A percentile compares a stretch with the other conserved stretches of the same genome.
Evolutionary conservation across 192 early-diverging fungal genomes (phyloP).

Genomic region (Dissophora globulifera): DNA sequence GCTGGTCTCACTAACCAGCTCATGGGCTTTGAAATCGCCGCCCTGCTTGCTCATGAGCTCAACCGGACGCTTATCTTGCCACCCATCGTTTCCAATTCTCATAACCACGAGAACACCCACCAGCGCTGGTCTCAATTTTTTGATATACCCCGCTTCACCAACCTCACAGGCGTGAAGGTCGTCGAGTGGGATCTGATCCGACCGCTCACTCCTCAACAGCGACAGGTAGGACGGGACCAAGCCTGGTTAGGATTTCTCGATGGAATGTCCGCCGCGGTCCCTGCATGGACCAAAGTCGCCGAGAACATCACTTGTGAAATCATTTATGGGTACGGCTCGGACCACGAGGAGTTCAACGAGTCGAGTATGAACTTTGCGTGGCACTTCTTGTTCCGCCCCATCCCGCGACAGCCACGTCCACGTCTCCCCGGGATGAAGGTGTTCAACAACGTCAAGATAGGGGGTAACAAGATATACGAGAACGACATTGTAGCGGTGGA

Average conservation of each 20-base stretch:
- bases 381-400: slow-evolving; percentile 26
- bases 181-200: slow-evolving; percentile 36
- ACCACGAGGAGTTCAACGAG: slow-evolving; percentile 1
- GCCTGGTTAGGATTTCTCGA: background rate
- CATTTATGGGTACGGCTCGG: slow-evolving; percentile 16
- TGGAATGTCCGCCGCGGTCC: background rate
- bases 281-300: slow-evolving; percentile 13
- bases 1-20: slow-evolving; percentile 49
- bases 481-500: slow-evolving; percentile 18
- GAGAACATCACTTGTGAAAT: slow-evolving; percentile 33
- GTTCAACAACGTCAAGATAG: background rate
- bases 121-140: slow-evolving; percentile 38
- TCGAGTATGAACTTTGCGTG: slow-evolving; percentile 14
- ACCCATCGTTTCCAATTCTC: slow-evolving; percentile 43
- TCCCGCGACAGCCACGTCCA: background rate
- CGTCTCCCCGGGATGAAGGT: background rate
- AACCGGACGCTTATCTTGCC: slow-evolving; percentile 39
- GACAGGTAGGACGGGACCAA: slow-evolving; percentile 15
- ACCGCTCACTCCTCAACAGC: slow-evolving; percentile 22
- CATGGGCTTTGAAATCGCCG: slow-evolving; percentile 24
- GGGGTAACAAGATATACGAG: background rate
- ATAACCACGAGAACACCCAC: slow-evolving; percentile 42
- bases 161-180: slow-evolving; percentile 25
- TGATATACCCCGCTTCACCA: slow-evolving; percentile 23
- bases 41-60: slow-evolving; percentile 17